These are phyloP conservation scores for Skeletonema costatum DNA, from an alignment of 108 stramenopile species.

Conservation along the genomic window DNA sequence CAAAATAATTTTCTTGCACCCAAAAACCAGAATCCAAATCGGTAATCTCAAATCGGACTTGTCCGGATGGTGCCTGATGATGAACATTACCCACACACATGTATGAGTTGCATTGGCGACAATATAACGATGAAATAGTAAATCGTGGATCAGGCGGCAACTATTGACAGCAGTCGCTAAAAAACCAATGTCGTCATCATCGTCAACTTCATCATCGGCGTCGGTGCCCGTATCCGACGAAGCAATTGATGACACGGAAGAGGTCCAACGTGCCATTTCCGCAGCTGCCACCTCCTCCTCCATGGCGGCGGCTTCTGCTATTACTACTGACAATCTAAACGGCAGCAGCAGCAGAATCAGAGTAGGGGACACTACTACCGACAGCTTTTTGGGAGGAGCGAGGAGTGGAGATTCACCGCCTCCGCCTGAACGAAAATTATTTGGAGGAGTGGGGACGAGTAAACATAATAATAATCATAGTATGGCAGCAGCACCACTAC, in stretches of 20 bases:
- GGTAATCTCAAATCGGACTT: too few species aligned
- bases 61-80: too few species aligned
- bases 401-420: slow-evolving; percentile 10
- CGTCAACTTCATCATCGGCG: slow-evolving; percentile 4
- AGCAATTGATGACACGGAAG: not conserved
- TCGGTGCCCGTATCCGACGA: slow-evolving; percentile 22
- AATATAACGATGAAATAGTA: slow-evolving; percentile 49
- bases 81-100: too few species aligned
- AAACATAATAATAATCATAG: not conserved
- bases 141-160: slow-evolving; percentile 8
- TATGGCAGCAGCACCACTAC: too few species aligned
- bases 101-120: not conserved
- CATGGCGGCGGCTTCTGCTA: too few species aligned
- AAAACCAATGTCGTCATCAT: not conserved
- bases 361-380: not conserved
- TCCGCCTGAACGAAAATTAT: not conserved
- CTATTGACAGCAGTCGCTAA: not conserved
- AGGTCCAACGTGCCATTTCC: not conserved
- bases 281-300: not conserved
- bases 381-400: not conserved
- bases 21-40: too few species aligned
- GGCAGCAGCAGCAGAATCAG: not conserved
- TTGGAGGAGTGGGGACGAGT: not conserved
- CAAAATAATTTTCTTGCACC: too few species aligned
- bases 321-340: not conserved